phyloP scores from a whole-genome alignment of 441 rosid genomes.

The Manihot esculenta region DNA sequence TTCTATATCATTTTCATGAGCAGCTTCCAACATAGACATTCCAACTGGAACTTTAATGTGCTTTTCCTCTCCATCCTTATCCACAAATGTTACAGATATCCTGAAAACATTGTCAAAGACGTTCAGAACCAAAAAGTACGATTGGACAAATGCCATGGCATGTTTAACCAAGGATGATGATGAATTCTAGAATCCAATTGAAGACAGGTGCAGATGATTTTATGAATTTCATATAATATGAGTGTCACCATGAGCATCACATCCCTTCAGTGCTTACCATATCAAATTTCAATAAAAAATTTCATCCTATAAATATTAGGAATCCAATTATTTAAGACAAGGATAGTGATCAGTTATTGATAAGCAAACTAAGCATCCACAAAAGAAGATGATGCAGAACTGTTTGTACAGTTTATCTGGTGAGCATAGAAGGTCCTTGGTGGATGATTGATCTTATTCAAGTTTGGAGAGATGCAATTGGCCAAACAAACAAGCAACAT shows the following conservation, averaged over 20 bases:
- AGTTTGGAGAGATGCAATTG: background rate
- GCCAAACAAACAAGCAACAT: background rate
- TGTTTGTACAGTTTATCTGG: background rate
- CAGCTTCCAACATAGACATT: slow-evolving; percentile 88
- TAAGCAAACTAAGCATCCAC: background rate
- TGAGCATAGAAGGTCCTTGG: background rate
- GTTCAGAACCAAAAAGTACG: background rate
- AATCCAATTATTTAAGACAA: background rate
- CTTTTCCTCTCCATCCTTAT: slow-evolving; percentile 82
- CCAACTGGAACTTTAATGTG: slow-evolving; percentile 73
- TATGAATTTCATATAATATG: background rate
- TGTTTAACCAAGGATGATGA: background rate
- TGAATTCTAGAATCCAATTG: background rate
- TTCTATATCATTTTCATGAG: slow-evolving; percentile 88
- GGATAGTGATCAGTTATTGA: background rate
- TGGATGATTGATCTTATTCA: background rate
- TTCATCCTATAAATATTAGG: background rate
- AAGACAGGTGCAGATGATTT: background rate
- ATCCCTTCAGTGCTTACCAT: background rate
- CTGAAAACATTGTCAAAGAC: slow-evolving; percentile 32
- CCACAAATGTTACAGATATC: slow-evolving; percentile 81
- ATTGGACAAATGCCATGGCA: background rate
- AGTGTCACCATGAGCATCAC: background rate
- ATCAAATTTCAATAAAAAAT: background rate
- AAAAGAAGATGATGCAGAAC: background rate